Percentiles rank a stretch among this genome's conserved stretches.
Evolutionary conservation across 352 stramenopile genomes (phyloP).

Genomic region (Pythium utonaiense): DNA sequence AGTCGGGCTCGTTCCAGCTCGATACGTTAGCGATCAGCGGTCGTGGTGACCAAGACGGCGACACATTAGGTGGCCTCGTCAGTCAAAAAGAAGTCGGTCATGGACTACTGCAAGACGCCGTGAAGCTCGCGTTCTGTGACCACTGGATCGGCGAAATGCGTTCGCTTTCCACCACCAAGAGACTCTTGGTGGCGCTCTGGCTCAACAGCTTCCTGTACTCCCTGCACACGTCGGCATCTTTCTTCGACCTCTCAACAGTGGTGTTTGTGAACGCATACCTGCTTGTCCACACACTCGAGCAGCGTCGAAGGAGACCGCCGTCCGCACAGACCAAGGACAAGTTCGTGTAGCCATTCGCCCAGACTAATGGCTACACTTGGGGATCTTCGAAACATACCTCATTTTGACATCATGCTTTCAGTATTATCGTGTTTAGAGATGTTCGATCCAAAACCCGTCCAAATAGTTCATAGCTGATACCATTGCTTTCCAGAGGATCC

Average conservation of each 20-base stretch:
- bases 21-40: neutral
- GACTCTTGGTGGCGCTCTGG: constrained; percentile 2
- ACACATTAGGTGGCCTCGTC: too few relatives aligned
- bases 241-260: neutral
- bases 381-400: neutral
- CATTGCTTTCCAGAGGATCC: neutral
- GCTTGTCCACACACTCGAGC: constrained; percentile 8
- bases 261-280: constrained; percentile 7
- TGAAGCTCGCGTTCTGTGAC: neutral
- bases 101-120: neutral
- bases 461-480: neutral
- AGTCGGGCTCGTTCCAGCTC: neutral
- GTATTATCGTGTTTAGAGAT: neutral
- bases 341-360: neutral
- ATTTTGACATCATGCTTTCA: neutral
- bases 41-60: neutral
- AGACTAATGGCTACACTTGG: neutral
- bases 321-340: neutral
- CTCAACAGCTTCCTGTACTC: constrained; percentile 17
- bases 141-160: constrained; percentile 9
- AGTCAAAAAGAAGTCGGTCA: neutral
- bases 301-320: neutral
- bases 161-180: constrained; percentile 1
- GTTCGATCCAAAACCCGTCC: neutral
- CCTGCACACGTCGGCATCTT: neutral